Evolutionary conservation across 139 green algal genomes (phyloP), one percentile per base, ranked within the genome.

Genomic region (Picochlorum sp.): DNA sequence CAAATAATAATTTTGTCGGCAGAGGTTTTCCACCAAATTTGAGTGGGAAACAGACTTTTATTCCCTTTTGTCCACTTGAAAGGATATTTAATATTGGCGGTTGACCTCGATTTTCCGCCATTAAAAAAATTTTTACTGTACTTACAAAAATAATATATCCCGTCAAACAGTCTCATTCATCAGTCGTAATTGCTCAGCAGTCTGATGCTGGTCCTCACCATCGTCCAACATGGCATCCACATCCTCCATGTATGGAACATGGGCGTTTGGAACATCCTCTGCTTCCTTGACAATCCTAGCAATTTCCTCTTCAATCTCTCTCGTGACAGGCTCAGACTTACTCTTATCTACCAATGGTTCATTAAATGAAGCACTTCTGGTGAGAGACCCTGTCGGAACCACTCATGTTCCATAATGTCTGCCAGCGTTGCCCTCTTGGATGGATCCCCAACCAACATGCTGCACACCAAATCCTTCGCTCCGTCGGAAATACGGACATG

Each of bases 381-480:
- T 13, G 60, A 38, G 34, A 78, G 37, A 24, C 50, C 65, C 20
- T 70, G 14, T 32, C 16, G 8, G 65, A 95, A 79, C 79, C 79
- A 85, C 21, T 78, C 73, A 62, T 85, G 76, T 16, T 28, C 20
- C 65, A 78, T 74, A 47, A 85, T 78, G 8, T 75, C 57, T 58
- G 45, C 58, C 6, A 96, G 79, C 20, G 76, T 85, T 65, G 92
- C 85, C 44, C 91, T 85, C 61, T 79, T 73, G 9, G 51, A 30
- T 1, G 92, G 86, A 63, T 96, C 86, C 8, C 45, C 67, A 45
- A 80, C 73, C 50, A 86, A 68, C 60, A 95, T 88, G 14, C 66
- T 61, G 16, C 61, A 18, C 41, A 95, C 61, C 68, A 95, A 61
- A 79, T 90, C 78, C 34, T 74, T 75, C 67, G 77, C 84, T 30